These are phyloP conservation scores for Ampelocalamus luodianensis DNA, from an alignment of 176 grass and related monocot genomes.

Conservation along the genomic window DNA sequence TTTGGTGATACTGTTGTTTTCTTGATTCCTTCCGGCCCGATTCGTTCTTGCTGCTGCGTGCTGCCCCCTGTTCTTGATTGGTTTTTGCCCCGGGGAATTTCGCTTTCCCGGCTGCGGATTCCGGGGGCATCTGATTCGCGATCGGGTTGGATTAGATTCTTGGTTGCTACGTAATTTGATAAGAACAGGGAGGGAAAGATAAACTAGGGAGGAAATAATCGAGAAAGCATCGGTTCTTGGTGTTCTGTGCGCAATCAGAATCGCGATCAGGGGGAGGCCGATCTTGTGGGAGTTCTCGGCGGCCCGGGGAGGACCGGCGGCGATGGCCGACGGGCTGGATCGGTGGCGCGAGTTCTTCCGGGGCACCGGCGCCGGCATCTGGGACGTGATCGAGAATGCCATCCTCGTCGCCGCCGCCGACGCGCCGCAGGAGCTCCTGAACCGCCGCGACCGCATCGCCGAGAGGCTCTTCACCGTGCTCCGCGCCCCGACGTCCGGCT, in stretches of 20 bases:
- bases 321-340: conserved; percentile 59
- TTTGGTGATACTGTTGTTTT: conserved; percentile 14
- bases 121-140: conserved; percentile 48
- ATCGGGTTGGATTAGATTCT: conserved; percentile 46
- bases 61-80: conserved; percentile 2
- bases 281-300: conserved; percentile 32
- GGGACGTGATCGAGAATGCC: conserved; percentile 83
- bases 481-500: not conserved
- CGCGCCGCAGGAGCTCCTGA: conserved; percentile 67
- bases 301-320: conserved; percentile 10
- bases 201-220: conserved; percentile 11
- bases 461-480: conserved; percentile 70
- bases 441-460: conserved; percentile 71
- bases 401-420: conserved; percentile 73
- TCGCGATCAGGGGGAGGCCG: conserved; percentile 7
- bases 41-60: conserved; percentile 21
- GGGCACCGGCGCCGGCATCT: conserved; percentile 66
- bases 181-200: not conserved
- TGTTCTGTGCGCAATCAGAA: not conserved
- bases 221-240: conserved; percentile 24
- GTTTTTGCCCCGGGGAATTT: conserved; percentile 9
- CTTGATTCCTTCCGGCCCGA: conserved; percentile 32
- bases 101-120: conserved; percentile 36
- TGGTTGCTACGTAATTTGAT: conserved; percentile 35
- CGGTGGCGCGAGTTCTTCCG: conserved; percentile 81